Evolutionary conservation across 768 basidiomycete species (phyloP), one percentile per base, ranked within the genome.

Genomic region (Solioccasus polychromus): DNA sequence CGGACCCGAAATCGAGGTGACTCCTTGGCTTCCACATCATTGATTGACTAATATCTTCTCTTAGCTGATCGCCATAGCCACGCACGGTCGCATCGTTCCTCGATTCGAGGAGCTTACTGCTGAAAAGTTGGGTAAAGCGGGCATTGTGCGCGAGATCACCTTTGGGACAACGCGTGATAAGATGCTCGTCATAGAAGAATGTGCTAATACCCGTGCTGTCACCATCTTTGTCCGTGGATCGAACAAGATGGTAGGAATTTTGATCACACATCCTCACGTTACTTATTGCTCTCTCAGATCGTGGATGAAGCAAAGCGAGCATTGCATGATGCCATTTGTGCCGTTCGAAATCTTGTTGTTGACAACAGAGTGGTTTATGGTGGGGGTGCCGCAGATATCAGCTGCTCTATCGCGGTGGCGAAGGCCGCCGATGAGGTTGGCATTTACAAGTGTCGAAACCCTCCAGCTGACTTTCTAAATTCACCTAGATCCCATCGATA

Each of bases 111-210:
- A 99, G 67, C 80, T 99, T 29, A 83, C 90, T 0, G 66, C 84
- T 14, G 87, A 83, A 54, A 99, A 99, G 69, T 80, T 99, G 12
- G 96, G 96, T 12, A 81, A 80, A 49, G 96, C 96, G 0, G 96
- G 96, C 11, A 71, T 95, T 43, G 95, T 99, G 7, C 82, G 94
- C 26, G 95, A 99, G 69, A 66, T 99, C 44, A 81, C 90, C 7
- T 99, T 99, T 67, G 96, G 96, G 39, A 99, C 96, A 8, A 99
- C 96, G 14, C 80, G 92, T 50, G 96, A 99, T 69, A 97, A 97
- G 76, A 99, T 99, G 96, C 82, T 99, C 44, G 88, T 98, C 52
- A 95, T 99, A 55, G 96, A 98, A 67, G 94, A 98, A 60, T 98
- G 95, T 58, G 95, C 96, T 15, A 99, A 99, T 71, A 81, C 86